These are phyloP conservation scores for Boletus coccyginus DNA, from an alignment of 768 basidiomycete species.

Conservation along the genomic window DNA sequence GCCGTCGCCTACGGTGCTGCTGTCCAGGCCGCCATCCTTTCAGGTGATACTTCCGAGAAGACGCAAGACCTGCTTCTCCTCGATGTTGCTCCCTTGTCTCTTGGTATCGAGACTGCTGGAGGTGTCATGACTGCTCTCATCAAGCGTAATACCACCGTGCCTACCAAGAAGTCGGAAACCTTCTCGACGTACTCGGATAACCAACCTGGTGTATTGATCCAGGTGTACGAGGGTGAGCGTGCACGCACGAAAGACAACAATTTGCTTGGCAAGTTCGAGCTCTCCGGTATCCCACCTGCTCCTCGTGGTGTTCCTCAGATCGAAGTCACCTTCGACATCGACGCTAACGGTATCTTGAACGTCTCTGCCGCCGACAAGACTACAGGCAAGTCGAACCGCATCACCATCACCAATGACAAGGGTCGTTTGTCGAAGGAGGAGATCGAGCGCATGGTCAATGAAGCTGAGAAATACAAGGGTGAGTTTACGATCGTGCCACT, in stretches of 20 bases:
- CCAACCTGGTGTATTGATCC: conserved; percentile 97
- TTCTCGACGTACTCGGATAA: conserved; percentile 99
- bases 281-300: conserved; percentile 93
- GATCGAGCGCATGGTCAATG: conserved; percentile 95
- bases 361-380: conserved; percentile 96
- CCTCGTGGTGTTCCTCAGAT: conserved; percentile 98
- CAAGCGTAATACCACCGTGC: conserved; percentile 98
- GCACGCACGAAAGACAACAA: conserved; percentile 99
- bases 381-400: conserved; percentile 92
- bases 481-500: conserved; percentile 19
- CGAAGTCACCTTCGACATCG: conserved; percentile 98
- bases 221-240: conserved; percentile 98
- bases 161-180: conserved; percentile 97
- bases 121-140: conserved; percentile 99
- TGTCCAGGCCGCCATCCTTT: conserved; percentile 96
- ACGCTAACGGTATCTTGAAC: conserved; percentile 95
- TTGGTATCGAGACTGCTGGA: conserved; percentile 97
- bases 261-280: conserved; percentile 96
- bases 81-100: conserved; percentile 87
- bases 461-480: conserved; percentile 92
- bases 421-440: conserved; percentile 96
- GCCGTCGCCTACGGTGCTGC: conserved; percentile 99
- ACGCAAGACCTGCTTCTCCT: conserved; percentile 95
- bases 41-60: conserved; percentile 97
- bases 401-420: conserved; percentile 96